Base-by-base conservation (phyloP, 2,329 filamentous ascomycete species). In the Xenosphaeropsis pyriputrescens region DNA sequence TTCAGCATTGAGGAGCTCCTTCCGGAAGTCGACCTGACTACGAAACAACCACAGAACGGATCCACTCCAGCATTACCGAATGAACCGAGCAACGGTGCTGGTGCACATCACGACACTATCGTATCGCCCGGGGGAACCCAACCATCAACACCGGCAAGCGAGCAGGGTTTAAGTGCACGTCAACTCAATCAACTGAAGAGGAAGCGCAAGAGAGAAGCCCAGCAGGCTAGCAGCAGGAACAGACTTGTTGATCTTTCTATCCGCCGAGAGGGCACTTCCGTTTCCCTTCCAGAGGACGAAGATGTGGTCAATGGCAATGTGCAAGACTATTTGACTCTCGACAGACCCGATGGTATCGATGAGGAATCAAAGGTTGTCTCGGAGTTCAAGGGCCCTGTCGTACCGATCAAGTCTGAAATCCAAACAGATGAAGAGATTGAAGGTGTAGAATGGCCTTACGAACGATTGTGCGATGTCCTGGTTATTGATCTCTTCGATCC, bases 131-230 rank as follows among this genome's bases (percentile, higher is more conserved):
- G 19, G 9, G 19, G 16, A n/a, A 14, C 18, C 46, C 41, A 32
- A 43, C 56, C 34, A 54, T 53, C 37, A 12, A 50, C 46, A 48
- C 60, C 32, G 38, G 41, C 65, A 2, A 82, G 85, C 44, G 82
- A 85, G 50, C 60, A 71, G 4, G 77, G 77, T 2, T 67, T 98
- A 37, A 96, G 91, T 62, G 89, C 91, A 43, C 76, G 91, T 32
- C 91, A 98, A 52, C 72, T 95, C 15, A 98, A 98, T 52, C 85
- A 91, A 37, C 63, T 98, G 8, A 96, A 96, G 59, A 75, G 91
- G 32, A 95, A 96, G 56, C 77, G 86, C 32, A 98, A 96, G 60
- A 76, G 81, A 49, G 85, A 93, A 49, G 79, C 86, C 3, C 85
- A 91, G 57, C 80, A 85, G 51, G 85, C 89, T 37, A 85, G 88